phyloP scores from a whole-genome alignment of 2,329 filamentous ascomycete genomes.

The Phoma sp. region DNA sequence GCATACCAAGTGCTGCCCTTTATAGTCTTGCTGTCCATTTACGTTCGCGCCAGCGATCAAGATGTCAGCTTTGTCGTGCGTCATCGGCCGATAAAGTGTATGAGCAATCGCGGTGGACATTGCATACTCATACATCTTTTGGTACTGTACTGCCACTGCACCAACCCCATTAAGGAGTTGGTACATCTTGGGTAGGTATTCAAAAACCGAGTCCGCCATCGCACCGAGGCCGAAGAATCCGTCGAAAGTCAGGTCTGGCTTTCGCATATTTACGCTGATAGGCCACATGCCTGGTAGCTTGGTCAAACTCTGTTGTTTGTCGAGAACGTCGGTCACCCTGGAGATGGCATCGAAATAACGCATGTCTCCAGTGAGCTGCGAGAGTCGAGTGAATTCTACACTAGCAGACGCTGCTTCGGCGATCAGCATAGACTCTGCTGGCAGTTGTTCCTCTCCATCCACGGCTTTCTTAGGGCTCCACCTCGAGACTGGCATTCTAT shows the following conservation, averaged over 20 bases:
- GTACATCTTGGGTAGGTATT: constrained; percentile 46
- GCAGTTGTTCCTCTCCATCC: constrained; percentile 40
- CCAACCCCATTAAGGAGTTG: constrained; percentile 23
- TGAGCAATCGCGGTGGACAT: constrained; percentile 49
- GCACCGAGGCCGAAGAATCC: constrained; percentile 45
- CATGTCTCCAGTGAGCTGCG: constrained; percentile 51
- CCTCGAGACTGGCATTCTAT: constrained; percentile 62
- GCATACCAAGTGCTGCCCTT: constrained; percentile 63
- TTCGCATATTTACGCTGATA: constrained; percentile 26
- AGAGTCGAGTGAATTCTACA: constrained; percentile 52
- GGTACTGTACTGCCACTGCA: constrained; percentile 48
- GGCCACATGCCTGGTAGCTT: constrained; percentile 54
- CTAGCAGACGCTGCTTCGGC: constrained; percentile 52
- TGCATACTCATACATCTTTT: constrained; percentile 60
- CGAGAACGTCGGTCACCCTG: constrained; percentile 47
- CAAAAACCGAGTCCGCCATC: constrained; percentile 40
- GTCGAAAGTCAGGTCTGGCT: constrained; percentile 42
- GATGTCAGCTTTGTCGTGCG: constrained; percentile 51
- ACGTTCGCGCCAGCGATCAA: constrained; percentile 38
- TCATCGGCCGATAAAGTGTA: constrained; percentile 56
- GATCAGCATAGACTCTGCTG: constrained; percentile 45
- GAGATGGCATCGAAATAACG: constrained; percentile 53
- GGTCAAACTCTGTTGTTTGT: constrained; percentile 48
- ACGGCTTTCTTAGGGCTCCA: constrained; percentile 27
- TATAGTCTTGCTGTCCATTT: constrained; percentile 33